Evolutionary conservation across 2,329 filamentous ascomycete genomes (phyloP).

Genomic region (Phialophora expanda): DNA sequence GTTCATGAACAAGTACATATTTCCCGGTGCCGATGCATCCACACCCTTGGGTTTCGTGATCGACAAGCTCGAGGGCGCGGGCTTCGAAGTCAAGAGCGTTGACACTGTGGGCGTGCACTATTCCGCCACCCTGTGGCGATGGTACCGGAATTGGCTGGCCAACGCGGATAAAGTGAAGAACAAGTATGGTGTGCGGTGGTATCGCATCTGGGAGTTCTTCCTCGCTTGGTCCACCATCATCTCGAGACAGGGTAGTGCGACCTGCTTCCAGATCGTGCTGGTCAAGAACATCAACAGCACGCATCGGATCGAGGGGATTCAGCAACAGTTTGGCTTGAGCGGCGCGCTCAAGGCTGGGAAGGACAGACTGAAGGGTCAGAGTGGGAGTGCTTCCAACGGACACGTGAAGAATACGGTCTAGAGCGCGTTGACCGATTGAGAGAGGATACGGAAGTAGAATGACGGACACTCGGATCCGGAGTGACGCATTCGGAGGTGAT

Average conservation of each 20-base stretch:
- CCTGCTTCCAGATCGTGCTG: slow-evolving; percentile 83
- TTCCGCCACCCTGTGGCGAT: slow-evolving; percentile 93
- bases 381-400: background rate
- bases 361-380: slow-evolving; percentile 35
- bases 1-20: slow-evolving; percentile 99
- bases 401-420: background rate
- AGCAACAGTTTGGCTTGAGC: slow-evolving; percentile 69
- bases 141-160: slow-evolving; percentile 98
- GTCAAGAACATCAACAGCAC: slow-evolving; percentile 91
- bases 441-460: background rate
- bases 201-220: slow-evolving; percentile 94
- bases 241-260: slow-evolving; percentile 80
- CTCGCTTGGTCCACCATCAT: slow-evolving; percentile 82
- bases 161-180: slow-evolving; percentile 90
- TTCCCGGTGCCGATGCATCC: slow-evolving; percentile 94
- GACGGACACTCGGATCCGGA: background rate
- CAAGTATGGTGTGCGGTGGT: slow-evolving; percentile 96
- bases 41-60: slow-evolving; percentile 89
- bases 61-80: slow-evolving; percentile 80
- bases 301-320: slow-evolving; percentile 77
- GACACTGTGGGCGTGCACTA: slow-evolving; percentile 98
- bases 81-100: slow-evolving; percentile 87
- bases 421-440: background rate
- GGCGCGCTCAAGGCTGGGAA: slow-evolving; percentile 65
- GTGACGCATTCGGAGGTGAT: background rate